Percentiles rank a stretch among this genome's conserved stretches.
Evolutionary conservation across 345 rosid species (phyloP).

Genomic region (Gossypium arboreum): DNA sequence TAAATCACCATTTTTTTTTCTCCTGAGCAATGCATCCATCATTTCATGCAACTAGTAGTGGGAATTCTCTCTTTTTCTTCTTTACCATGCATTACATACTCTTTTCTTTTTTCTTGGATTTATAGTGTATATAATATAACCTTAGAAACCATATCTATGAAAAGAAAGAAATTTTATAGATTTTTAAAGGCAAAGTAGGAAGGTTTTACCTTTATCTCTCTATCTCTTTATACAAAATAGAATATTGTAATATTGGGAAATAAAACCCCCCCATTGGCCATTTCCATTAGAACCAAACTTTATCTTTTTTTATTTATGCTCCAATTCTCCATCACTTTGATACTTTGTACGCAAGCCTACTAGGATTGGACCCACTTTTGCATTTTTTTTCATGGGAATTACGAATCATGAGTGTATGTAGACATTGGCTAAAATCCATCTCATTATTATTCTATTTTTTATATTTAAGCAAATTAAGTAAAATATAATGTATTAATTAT

Average conservation of each 20-base stretch:
- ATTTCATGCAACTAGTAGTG: slow-evolving; percentile 10
- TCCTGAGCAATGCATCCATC: background rate
- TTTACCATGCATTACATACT: background rate
- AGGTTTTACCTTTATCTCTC: slow-evolving; percentile 16
- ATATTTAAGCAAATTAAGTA: background rate
- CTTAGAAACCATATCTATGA: background rate
- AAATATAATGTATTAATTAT: background rate
- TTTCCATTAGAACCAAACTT: slow-evolving; percentile 4
- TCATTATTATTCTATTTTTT: background rate
- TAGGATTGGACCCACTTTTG: slow-evolving; percentile 22
- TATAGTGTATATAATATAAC: background rate
- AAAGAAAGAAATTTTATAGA: slow-evolving; percentile 5
- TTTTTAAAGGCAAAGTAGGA: slow-evolving; percentile 23
- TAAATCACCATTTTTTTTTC: background rate
- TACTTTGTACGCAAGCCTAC: slow-evolving; percentile 30
- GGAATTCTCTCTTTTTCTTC: slow-evolving; percentile 1
- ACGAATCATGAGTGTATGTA: background rate
- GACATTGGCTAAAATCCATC: background rate
- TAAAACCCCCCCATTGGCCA: background rate
- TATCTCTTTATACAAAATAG: background rate
- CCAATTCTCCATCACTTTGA: slow-evolving; percentile 14
- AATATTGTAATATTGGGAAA: background rate
- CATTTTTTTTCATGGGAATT: slow-evolving; percentile 16
- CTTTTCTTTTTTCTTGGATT: background rate
- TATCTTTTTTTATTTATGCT: slow-evolving; percentile 19